Base-by-base conservation (phyloP, 192 early-diverging fungal species). In the Linnemannia exigua region DNA sequence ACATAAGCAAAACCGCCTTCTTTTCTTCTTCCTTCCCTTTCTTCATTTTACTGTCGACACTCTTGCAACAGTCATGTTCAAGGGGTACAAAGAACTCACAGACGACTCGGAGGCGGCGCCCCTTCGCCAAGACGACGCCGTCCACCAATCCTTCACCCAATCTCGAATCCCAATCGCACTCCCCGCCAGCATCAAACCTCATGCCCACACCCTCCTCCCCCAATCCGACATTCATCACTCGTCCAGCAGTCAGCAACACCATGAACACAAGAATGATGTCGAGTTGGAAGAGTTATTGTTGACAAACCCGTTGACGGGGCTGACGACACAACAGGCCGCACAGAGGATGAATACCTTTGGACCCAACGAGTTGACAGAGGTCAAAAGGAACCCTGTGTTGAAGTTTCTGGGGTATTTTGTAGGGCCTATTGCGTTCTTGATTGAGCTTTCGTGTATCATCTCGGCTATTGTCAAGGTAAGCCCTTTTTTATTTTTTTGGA, bases 321-420 rank as follows among this genome's bases (percentile, higher is more conserved):
- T 96, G 70, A 90, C 92, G 4, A 82, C 89, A 15, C 88, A 87
- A 50, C 89, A 94, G 76, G 92, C 87, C 0, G 54, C 44, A 9
- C 89, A 89, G 28, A 84, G 95, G 48, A 70, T 92, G 36, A 75
- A 79, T 11, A 75, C 89, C 77, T 99, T 96, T 85, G 97, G 97
- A 69, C 87, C 75, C 47, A 98, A 98, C 82, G 95, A 96, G 79
- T 82, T 95, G 70, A 87, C 92, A 0, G 97, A 98, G 84, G 90
- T 83, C 35, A 88, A 87, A 46, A 48, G 48, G 41, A 91, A 87
- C 48, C 88, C 85, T 28, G 1, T 91, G 3, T 63, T 87, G 44
- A 89, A 91, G 58, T 91, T 91, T 31, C 47, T 89, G 76, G 79
- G 88, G 3, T 91, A 89, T 66, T 91, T 95, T 80, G 79, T 81